Conservation (phyloP, 2,329 filamentous ascomycete species). For the Colletotrichum phormii region DNA sequence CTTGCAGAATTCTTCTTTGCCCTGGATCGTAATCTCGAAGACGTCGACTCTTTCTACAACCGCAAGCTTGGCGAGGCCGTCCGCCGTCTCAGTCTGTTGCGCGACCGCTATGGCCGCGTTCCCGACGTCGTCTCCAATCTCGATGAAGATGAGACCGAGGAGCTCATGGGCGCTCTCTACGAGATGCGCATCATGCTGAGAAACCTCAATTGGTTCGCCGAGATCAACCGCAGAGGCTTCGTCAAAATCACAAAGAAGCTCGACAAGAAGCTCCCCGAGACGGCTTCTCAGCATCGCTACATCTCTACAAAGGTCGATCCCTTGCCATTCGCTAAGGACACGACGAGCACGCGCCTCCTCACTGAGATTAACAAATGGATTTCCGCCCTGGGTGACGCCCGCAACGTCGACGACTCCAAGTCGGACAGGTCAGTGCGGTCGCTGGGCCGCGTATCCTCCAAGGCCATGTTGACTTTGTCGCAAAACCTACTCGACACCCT, state of each 20-base stretch:
- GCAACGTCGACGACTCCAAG: conserved; percentile 78
- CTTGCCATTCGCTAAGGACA: conserved; percentile 85
- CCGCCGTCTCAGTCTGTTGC: conserved; percentile 85
- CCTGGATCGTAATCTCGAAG: conserved; percentile 95
- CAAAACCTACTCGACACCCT: conserved; percentile 75
- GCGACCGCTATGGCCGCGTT: conserved; percentile 85
- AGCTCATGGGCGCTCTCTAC: conserved; percentile 88
- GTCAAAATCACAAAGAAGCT: conserved; percentile 99
- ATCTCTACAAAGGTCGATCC: conserved; percentile 91
- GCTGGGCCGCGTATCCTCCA: conserved; percentile 80
- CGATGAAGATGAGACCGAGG: conserved; percentile 90
- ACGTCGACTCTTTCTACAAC: conserved; percentile 97
- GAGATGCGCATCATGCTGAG: conserved; percentile 89
- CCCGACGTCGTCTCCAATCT: conserved; percentile 77
- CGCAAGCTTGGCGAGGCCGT: conserved; percentile 90
- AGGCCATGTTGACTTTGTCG: conserved; percentile 79
- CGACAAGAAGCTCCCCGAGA: conserved; percentile 89
- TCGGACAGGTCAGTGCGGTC: conserved; percentile 82
- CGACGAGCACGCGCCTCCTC: conserved; percentile 60
- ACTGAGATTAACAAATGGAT: conserved; percentile 90
- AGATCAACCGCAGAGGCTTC: conserved; percentile 95
- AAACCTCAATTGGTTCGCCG: conserved; percentile 97
- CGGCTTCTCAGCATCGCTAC: conserved; percentile 85
- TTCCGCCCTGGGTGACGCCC: conserved; percentile 81
- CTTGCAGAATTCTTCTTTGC: conserved; percentile 92